Base-by-base conservation (phyloP, 257 asterid genomes). In the Cinchona pubescens region DNA sequence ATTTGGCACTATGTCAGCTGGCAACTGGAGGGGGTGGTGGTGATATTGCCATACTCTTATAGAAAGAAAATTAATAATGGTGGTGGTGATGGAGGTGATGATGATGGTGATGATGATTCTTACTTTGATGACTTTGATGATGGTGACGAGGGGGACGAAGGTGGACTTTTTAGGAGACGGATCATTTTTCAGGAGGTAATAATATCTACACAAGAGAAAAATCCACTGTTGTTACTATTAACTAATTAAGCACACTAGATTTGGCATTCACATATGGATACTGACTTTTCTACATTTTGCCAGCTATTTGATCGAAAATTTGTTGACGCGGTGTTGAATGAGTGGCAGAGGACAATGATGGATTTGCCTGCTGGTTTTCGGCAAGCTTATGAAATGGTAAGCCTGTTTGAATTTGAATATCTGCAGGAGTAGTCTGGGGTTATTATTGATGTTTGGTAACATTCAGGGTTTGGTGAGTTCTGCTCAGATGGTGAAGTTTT, bases 61-160 rank as follows among this genome's bases (percentile, higher is more conserved):
- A n/a, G 99, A 63, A 95, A 95, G 85, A 96, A 85, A 79, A 89
- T 90, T 79, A 86, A 85, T 81, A 85, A 88, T 75, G 97, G 97
- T 3, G 99, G 99, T 53, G 99, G 99, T 75, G 99, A 91, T 82
- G 99, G 99, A 23, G 97, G 97, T 19, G 99, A 91, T 77, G 99
- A 89, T 82, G 96, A 88, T 64, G 99, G 96, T n/a, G 99, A 95
- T 82, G 99, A 95, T 81, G 99, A 95, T 64, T 94, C 94, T 83
- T 95, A 95, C 93, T 90, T 92, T 42, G 98, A 95, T 77, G 82
- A 95, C 80, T 95, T 92, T 81, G 99, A 95, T 45, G 99, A 95
- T 87, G 99, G 88, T 37, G 97, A 92, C 75, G 98, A 94, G 19
- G 99, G 98, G 78, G 98, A 91, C 18, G 98, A 95, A 32, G 98